These are phyloP conservation scores for Rhodamnia rubescens DNA, from an alignment of 345 rosid genomes.

Conservation along the genomic window DNA sequence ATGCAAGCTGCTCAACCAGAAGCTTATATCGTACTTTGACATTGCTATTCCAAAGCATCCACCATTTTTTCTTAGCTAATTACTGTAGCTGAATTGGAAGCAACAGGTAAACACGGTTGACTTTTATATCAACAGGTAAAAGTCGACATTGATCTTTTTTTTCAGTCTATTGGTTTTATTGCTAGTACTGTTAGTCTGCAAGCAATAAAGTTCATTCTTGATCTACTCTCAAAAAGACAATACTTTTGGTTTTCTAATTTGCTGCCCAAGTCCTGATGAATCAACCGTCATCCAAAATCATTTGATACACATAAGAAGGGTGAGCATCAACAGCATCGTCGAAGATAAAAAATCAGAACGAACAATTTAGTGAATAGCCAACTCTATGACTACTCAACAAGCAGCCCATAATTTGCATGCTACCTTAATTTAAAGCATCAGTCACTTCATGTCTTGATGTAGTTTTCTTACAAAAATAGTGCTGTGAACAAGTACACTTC, in stretches of 20 bases:
- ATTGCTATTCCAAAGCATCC: not conserved
- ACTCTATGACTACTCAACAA: not conserved
- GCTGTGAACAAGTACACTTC: not conserved
- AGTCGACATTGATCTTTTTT: not conserved
- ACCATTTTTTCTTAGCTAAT: not conserved
- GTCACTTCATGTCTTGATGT: not conserved
- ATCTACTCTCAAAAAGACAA: not conserved
- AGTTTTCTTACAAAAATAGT: not conserved
- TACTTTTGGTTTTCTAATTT: not conserved
- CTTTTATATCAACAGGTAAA: not conserved
- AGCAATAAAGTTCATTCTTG: not conserved
- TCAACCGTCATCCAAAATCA: not conserved
- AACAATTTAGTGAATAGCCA: not conserved
- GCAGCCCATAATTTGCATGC: not conserved
- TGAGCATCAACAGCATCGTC: not conserved
- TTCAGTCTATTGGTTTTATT: not conserved
- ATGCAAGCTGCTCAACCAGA: not conserved
- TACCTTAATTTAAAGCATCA: not conserved
- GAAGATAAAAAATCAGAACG: not conserved
- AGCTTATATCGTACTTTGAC: not conserved
- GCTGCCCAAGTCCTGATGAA: not conserved
- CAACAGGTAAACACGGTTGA: not conserved
- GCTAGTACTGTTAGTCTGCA: not conserved
- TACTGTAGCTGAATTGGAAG: not conserved
- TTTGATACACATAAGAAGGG: not conserved